Evolutionary conservation across 164 flowering plant genomes (phyloP).

Genomic region (Akebia trifoliata): DNA sequence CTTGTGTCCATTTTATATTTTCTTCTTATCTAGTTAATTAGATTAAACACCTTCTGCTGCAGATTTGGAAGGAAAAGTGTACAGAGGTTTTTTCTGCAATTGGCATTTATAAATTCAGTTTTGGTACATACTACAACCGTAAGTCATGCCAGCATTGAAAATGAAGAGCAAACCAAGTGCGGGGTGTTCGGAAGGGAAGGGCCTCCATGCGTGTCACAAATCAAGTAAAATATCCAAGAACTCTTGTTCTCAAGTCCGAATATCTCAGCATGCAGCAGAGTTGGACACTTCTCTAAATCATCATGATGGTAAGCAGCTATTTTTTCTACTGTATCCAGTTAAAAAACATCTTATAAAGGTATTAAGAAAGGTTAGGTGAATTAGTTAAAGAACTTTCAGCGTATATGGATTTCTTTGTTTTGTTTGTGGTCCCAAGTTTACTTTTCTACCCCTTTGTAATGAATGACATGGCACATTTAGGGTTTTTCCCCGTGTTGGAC

Average conservation of each 20-base stretch:
- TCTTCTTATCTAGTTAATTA: too few species aligned
- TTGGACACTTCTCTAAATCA: conserved; percentile 5
- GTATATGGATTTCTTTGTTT: too few species aligned
- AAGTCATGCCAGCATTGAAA: conserved; percentile 25
- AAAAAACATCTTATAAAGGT: too few species aligned
- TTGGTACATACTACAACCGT: conserved; percentile 7
- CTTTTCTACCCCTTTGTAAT: too few species aligned
- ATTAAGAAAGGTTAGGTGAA: too few species aligned
- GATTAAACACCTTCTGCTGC: conserved; percentile 3
- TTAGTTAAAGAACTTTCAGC: too few species aligned
- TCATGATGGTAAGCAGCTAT: conserved; percentile 20
- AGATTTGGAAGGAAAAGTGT: conserved; percentile 2
- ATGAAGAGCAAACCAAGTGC: conserved; percentile 28
- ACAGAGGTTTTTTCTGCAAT: neutral
- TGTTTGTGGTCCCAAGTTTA: too few species aligned
- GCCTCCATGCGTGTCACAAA: conserved; percentile 21
- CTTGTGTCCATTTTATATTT: too few species aligned
- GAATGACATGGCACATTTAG: too few species aligned
- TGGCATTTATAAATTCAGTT: neutral
- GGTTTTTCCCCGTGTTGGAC: too few species aligned
- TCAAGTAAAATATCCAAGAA: conserved; percentile 33
- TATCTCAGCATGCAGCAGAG: conserved; percentile 23
- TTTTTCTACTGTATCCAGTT: neutral
- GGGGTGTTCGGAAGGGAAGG: conserved; percentile 18
- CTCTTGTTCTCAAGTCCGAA: conserved; percentile 20